phyloP scores from a whole-genome alignment of 2,329 filamentous ascomycete genomes.

The Aspergillus sp. region DNA sequence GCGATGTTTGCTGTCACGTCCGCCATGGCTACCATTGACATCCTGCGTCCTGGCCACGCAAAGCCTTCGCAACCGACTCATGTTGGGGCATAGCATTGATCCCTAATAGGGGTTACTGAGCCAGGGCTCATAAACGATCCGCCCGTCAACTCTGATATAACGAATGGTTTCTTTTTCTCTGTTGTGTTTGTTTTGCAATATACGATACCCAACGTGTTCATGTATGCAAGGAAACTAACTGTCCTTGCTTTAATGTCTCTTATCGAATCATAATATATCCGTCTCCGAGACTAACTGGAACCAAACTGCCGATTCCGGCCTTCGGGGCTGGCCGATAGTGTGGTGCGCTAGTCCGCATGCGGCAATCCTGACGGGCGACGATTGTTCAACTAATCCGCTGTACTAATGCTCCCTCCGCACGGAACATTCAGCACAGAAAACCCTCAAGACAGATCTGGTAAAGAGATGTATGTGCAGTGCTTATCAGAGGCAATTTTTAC shows the following conservation, averaged over 20 bases:
- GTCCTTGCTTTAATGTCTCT: not conserved
- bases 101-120: constrained; percentile 6
- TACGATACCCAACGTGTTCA: not conserved
- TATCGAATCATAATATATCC: not conserved
- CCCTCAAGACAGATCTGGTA: too few species aligned
- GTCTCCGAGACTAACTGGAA: not conserved
- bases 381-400: too few species aligned
- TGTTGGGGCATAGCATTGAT: constrained; percentile 4
- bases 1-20: constrained; percentile 44
- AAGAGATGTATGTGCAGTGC: too few species aligned
- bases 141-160: too few species aligned
- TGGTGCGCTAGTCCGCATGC: not conserved
- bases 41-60: constrained; percentile 28
- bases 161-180: not conserved
- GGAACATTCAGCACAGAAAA: too few species aligned
- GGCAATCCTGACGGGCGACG: not conserved
- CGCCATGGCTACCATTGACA: constrained; percentile 41
- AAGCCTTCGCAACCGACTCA: constrained; percentile 9
- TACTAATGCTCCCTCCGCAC: too few species aligned
- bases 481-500: too few species aligned
- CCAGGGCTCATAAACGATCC: not conserved
- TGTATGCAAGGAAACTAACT: not conserved
- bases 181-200: not conserved
- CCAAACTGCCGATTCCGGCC: not conserved
- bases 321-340: not conserved